Evolutionary conservation across 257 asterid species (phyloP).

Genomic region (Scutellaria barbata): DNA sequence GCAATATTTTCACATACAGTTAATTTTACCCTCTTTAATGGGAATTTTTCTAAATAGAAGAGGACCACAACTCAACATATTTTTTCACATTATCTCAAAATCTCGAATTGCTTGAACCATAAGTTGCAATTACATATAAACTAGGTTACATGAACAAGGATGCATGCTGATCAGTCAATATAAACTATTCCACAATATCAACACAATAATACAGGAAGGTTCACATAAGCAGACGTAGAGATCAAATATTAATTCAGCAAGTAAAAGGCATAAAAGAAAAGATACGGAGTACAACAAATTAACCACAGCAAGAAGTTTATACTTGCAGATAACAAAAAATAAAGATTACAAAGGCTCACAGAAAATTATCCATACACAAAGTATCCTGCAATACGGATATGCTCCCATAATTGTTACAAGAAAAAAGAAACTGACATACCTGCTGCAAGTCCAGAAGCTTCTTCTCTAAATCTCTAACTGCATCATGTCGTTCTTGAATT

Average conservation of each 20-base stretch:
- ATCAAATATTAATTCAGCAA: too few species aligned
- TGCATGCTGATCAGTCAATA: too few species aligned
- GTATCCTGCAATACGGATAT: not conserved
- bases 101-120: not conserved
- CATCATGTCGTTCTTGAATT: constrained; percentile 99
- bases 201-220: too few species aligned
- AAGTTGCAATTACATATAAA: not conserved
- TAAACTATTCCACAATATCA: not conserved
- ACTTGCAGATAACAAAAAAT: not conserved
- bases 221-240: too few species aligned
- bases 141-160: too few species aligned
- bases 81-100: not conserved
- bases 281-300: not conserved
- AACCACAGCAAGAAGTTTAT: constrained; percentile 5
- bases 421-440: constrained; percentile 46
- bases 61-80: not conserved
- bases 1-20: not conserved
- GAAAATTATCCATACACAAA: not conserved
- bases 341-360: not conserved
- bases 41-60: not conserved
- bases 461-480: constrained; percentile 90
- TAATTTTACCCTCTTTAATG: not conserved
- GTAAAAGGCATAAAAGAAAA: too few species aligned
- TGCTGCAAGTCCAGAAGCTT: constrained; percentile 98
- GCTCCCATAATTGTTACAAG: constrained; percentile 6